Evolutionary conservation across 2,329 filamentous ascomycete genomes (phyloP), one percentile per base, ranked within the genome.

Genomic region (Aspergillus ochraceus): DNA sequence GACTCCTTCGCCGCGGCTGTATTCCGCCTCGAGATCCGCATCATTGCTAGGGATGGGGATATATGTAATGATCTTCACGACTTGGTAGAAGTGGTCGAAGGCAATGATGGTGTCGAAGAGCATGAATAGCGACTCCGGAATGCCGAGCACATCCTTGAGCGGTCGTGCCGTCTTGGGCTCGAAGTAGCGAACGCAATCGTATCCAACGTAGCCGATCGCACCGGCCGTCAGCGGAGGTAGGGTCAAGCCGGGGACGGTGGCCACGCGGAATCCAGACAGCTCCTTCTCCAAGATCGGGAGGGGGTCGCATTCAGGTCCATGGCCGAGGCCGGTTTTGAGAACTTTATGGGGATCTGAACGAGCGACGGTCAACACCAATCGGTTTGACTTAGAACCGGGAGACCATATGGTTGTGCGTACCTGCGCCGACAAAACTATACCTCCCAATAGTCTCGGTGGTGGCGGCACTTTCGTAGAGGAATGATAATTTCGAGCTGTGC

Each of bases 171-270:
- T 98, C 83, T 93, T 96, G 62, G 95, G 95, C 82, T 99, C 95
- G 68, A 99, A 99, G 79, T 98, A 98, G 72, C 89, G 88, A 70
- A 99, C 91, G 76, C 95, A 99, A 75, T 99, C 95, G 73, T 99
- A 99, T 55, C 93, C 93, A 6, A 98, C 92, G 75, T 98, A 99
- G 60, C 95, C 95, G 70, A 99, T 92, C 12, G 93, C 95, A 53
- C 95, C 95, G 46, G 93, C 95, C 0, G 91, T 91, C 79, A 99
- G 81, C 26, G 91, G 90, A 54, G 95, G 95, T 42, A 99, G 83
- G 69, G 85, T 86, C 70, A 98, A 80, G 1, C 88, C 91, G 0
- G 95, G 93, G 3, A 99, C 86, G 46, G 90, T 86, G 36, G 92
- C 90, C 64, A 97, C 91, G 26, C 91, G 86, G 75, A 88, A 90